Evolutionary conservation across 805 yeast genomes (phyloP).

Genomic region (Hanseniaspora singularis): DNA sequence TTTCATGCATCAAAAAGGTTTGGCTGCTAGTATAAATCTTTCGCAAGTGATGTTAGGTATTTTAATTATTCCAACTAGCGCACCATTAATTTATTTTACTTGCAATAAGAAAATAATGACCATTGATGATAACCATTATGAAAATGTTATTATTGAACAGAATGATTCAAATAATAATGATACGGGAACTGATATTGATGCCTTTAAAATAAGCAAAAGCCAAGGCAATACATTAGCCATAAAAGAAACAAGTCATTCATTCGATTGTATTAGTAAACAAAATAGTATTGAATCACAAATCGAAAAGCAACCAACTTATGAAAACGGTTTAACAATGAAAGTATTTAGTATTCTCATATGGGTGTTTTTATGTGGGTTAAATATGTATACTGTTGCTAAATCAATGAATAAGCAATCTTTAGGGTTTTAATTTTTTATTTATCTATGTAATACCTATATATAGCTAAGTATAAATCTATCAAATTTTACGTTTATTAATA

Average conservation of each 20-base stretch:
- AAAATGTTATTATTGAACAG: constrained; percentile 2
- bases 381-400: background rate
- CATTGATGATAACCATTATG: constrained; percentile 36
- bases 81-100: constrained; percentile 77
- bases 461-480: too few species aligned
- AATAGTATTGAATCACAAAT: background rate
- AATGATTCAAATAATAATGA: background rate
- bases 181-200: constrained; percentile 15
- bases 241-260: too few species aligned
- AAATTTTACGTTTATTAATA: background rate
- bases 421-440: background rate
- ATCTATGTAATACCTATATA: too few species aligned
- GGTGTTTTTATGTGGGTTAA: background rate
- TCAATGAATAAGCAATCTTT: constrained; percentile 1
- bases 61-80: constrained; percentile 69
- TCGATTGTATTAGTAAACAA: too few species aligned
- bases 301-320: background rate
- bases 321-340: background rate
- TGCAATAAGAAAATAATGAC: constrained; percentile 58
- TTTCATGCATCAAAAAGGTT: constrained; percentile 60
- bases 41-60: constrained; percentile 77
- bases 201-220: too few species aligned
- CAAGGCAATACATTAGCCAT: too few species aligned
- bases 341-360: background rate
- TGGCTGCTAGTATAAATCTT: constrained; percentile 59